Conservation (phyloP, 768 basidiomycete genomes). For the Roridomyces roridus region DNA sequence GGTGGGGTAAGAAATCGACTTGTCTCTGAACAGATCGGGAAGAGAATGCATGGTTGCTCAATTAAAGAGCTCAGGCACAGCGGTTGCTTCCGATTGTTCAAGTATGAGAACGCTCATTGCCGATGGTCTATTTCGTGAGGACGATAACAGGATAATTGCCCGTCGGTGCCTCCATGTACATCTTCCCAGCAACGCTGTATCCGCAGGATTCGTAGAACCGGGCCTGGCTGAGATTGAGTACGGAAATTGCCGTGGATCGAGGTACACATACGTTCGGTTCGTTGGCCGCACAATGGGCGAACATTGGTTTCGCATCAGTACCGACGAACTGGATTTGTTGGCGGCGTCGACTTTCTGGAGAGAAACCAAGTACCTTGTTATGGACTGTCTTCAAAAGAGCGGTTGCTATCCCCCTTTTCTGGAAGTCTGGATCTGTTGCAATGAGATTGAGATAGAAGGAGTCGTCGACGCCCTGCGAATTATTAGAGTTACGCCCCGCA, state of each 20-base stretch:
- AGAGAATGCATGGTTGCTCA: no score
- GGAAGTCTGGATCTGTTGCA: constrained; percentile 33
- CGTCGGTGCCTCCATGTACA: constrained; percentile 24
- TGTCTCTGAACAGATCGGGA: no score
- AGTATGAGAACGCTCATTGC: no score
- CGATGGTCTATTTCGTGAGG: constrained; percentile 7
- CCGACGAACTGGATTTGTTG: constrained; percentile 8
- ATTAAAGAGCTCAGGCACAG: no score
- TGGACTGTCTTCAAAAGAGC: constrained; percentile 32
- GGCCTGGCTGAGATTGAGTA: constrained; percentile 6
- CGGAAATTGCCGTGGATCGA: background rate
- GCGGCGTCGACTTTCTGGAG: background rate
- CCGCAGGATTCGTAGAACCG: constrained; percentile 20
- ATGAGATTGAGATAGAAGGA: constrained; percentile 37
- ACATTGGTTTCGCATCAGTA: no score
- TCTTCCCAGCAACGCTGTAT: constrained; percentile 9
- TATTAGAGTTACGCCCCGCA: background rate
- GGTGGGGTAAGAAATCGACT: no score
- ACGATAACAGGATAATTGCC: constrained; percentile 33
- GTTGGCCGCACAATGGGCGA: constrained; percentile 17
- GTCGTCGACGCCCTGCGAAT: constrained; percentile 30
- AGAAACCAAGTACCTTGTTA: constrained; percentile 28
- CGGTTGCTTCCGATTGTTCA: no score
- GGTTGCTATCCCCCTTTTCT: constrained; percentile 31
- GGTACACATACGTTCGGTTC: constrained; percentile 7